These are phyloP conservation scores for Nakaseomyces nivariensis DNA, from an alignment of 1,139 yeast genomes.

Conservation along the genomic window DNA sequence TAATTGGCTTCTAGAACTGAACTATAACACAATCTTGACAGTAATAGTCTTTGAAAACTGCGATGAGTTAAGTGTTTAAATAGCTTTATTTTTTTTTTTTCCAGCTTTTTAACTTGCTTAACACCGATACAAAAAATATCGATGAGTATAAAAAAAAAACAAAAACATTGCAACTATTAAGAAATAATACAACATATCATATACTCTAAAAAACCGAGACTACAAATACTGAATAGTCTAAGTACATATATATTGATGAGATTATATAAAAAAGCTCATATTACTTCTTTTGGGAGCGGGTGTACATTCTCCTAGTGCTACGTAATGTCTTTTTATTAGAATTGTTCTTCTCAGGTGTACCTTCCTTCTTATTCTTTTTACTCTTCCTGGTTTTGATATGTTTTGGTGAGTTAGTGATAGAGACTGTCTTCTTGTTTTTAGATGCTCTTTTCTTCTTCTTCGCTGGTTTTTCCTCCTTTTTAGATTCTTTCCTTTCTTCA, in stretches of 20 bases:
- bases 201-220: too few species aligned
- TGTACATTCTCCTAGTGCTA: conserved; percentile 1
- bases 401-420: neutral
- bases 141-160: too few species aligned
- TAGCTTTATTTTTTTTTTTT: neutral
- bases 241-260: neutral
- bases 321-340: neutral
- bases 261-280: neutral
- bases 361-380: neutral
- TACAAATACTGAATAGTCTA: neutral
- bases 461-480: neutral
- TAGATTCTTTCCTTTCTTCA: neutral
- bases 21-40: too few species aligned
- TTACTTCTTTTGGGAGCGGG: neutral
- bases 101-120: neutral
- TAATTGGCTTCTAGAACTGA: too few species aligned
- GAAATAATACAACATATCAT: too few species aligned
- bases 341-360: neutral
- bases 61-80: neutral
- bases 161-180: too few species aligned
- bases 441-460: neutral
- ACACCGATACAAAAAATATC: neutral
- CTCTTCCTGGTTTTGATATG: neutral
- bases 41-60: too few species aligned
- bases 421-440: neutral